A percentile compares a stretch with the other conserved stretches of the same genome.
Conservation (phyloP, 1,284 basidiomycete species). For the Fomitopsis schrenkii region DNA sequence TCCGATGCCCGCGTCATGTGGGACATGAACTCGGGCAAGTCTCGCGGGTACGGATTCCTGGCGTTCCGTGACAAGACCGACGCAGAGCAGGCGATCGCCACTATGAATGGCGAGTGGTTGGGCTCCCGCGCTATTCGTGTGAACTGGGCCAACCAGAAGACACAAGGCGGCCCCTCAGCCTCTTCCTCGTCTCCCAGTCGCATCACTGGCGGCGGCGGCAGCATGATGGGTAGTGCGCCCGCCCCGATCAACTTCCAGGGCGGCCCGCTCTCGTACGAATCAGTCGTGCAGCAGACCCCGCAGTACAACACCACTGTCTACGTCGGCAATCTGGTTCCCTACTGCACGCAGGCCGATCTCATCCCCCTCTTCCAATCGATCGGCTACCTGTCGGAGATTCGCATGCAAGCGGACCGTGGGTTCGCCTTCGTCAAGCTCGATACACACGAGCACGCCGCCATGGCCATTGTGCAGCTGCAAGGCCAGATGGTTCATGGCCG, state of each 20-base stretch:
- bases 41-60: constrained; percentile 90
- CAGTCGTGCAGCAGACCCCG: constrained; percentile 85
- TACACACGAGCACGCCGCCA: constrained; percentile 95
- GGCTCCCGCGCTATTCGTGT: constrained; percentile 96
- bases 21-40: constrained; percentile 99
- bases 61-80: constrained; percentile 96
- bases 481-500: constrained; percentile 94
- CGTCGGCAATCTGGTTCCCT: constrained; percentile 96
- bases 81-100: constrained; percentile 95
- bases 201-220: constrained; percentile 38
- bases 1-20: constrained; percentile 99
- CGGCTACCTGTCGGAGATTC: constrained; percentile 96
- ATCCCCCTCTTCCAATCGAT: constrained; percentile 96
- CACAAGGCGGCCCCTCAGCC: constrained; percentile 54
- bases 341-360: constrained; percentile 92
- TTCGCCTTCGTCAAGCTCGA: constrained; percentile 99
- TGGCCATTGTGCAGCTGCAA: constrained; percentile 94
- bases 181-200: constrained; percentile 23
- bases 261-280: constrained; percentile 83
- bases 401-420: constrained; percentile 97
- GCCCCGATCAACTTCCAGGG: constrained; percentile 83
- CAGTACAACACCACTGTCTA: constrained; percentile 95
- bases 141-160: constrained; percentile 99
- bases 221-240: constrained; percentile 59
- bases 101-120: constrained; percentile 99